Evolutionary conservation across 176 grass and related monocot species (phyloP).

Genomic region (Aegilops speltoides): DNA sequence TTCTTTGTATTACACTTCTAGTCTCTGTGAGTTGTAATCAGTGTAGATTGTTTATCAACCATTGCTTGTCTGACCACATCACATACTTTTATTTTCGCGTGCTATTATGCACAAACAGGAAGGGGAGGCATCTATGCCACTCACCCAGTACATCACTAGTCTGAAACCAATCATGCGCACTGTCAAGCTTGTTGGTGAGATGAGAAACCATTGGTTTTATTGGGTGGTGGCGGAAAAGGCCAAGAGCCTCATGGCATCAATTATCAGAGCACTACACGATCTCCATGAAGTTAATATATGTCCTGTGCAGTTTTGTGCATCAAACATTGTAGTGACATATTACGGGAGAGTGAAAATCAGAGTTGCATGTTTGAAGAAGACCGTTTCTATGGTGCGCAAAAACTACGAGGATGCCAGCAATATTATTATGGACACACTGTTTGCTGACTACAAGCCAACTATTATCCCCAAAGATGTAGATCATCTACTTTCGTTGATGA

Average conservation of each 20-base stretch:
- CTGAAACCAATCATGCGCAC: background rate
- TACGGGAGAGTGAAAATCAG: background rate
- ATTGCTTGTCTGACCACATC: too few relatives aligned
- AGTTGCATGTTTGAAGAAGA: background rate
- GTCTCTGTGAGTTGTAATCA: too few relatives aligned
- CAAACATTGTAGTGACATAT: background rate
- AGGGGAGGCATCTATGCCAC: background rate
- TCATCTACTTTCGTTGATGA: background rate
- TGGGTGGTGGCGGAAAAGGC: background rate
- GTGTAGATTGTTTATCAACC: too few relatives aligned
- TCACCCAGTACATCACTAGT: background rate
- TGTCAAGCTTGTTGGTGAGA: background rate
- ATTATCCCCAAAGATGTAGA: background rate
- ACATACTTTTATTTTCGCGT: too few relatives aligned
- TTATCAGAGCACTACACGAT: background rate
- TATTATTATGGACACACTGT: background rate
- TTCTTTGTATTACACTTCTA: too few relatives aligned
- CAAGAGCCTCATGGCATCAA: background rate
- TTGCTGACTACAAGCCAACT: background rate
- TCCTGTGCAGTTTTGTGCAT: background rate
- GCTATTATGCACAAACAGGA: too few relatives aligned
- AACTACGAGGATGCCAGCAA: background rate
- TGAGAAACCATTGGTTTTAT: background rate
- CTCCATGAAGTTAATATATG: background rate
- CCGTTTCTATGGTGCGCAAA: background rate